Percentiles rank a stretch among this genome's conserved stretches.
These are phyloP conservation scores for Albifimbria verrucaria DNA, from an alignment of 2,329 filamentous ascomycete species.

Conservation along the genomic window DNA sequence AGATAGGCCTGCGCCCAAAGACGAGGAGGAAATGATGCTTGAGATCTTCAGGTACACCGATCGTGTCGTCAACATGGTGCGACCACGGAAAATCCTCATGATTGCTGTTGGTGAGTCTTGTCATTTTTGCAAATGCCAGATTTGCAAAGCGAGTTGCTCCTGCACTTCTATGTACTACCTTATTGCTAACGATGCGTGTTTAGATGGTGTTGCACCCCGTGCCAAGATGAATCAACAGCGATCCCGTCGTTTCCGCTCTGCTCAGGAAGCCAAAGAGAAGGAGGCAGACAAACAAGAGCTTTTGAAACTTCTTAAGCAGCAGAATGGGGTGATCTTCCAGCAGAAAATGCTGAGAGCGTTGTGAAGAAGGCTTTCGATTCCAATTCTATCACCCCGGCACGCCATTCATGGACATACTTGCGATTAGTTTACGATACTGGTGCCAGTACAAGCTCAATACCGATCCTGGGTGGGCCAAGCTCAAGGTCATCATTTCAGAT, in stretches of 20 bases:
- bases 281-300: slow-evolving; percentile 88
- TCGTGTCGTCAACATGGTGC: slow-evolving; percentile 96
- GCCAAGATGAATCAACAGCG: slow-evolving; percentile 99
- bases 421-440: slow-evolving; percentile 90
- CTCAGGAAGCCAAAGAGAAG: slow-evolving; percentile 91
- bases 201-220: slow-evolving; percentile 92
- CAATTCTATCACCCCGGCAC: slow-evolving; percentile 91
- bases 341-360: slow-evolving; percentile 57
- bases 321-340: slow-evolving; percentile 65
- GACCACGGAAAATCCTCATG: slow-evolving; percentile 92
- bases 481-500: slow-evolving; percentile 98
- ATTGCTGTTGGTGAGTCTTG: slow-evolving; percentile 79
- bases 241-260: slow-evolving; percentile 89
- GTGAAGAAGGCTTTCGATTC: slow-evolving; percentile 91
- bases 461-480: slow-evolving; percentile 89
- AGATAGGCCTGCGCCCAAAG: slow-evolving; percentile 82
- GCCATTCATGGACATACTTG: slow-evolving; percentile 97
- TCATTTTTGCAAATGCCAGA: not conserved
- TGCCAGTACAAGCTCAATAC: slow-evolving; percentile 96
- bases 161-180: too few relatives aligned
- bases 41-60: slow-evolving; percentile 99
- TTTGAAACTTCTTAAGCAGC: slow-evolving; percentile 76
- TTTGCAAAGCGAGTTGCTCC: too few relatives aligned
- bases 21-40: slow-evolving; percentile 99
- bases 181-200: slow-evolving; percentile 24